phyloP scores from a whole-genome alignment of 1,284 basidiomycete species.

The Cryptococcus sp. region DNA sequence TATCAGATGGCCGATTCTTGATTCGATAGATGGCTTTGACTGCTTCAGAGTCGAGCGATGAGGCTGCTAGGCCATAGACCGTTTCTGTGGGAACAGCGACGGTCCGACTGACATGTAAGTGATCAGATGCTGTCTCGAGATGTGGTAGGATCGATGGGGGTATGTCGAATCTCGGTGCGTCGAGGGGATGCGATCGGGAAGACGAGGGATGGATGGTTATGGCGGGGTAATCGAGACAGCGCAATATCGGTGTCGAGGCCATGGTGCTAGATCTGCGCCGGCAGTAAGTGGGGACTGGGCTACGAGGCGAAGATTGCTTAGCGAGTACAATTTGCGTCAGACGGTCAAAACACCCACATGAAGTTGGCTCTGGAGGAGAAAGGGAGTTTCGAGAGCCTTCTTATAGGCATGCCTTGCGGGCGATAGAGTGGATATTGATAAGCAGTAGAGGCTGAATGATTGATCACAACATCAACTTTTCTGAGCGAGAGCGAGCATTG shows the following conservation, averaged over 20 bases:
- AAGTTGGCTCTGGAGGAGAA: too few relatives aligned
- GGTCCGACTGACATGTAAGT: constrained; percentile 42
- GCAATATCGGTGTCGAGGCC: constrained; percentile 33
- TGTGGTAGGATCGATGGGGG: constrained; percentile 28
- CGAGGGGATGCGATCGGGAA: constrained; percentile 32
- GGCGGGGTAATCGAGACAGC: constrained; percentile 22
- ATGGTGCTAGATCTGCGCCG: constrained; percentile 9
- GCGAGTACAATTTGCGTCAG: too few relatives aligned
- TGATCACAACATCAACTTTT: not conserved
- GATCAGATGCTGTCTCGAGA: constrained; percentile 39
- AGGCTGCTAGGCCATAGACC: constrained; percentile 93
- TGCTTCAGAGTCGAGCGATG: constrained; percentile 69
- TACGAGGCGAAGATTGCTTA: too few relatives aligned
- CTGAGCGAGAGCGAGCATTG: not conserved
- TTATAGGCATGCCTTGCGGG: too few relatives aligned
- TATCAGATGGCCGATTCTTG: constrained; percentile 92
- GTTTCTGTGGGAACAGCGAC: constrained; percentile 98
- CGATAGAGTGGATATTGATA: not conserved
- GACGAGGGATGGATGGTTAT: constrained; percentile 25
- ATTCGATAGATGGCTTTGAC: constrained; percentile 77
- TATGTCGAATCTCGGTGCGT: constrained; percentile 37
- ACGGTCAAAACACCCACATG: too few relatives aligned
- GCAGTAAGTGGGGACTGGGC: too few relatives aligned
- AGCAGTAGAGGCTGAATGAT: not conserved
- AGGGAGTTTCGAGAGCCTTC: too few relatives aligned